phyloP scores from a whole-genome alignment of 1,139 yeast species.

The Eremothecium sinecaudum region DNA sequence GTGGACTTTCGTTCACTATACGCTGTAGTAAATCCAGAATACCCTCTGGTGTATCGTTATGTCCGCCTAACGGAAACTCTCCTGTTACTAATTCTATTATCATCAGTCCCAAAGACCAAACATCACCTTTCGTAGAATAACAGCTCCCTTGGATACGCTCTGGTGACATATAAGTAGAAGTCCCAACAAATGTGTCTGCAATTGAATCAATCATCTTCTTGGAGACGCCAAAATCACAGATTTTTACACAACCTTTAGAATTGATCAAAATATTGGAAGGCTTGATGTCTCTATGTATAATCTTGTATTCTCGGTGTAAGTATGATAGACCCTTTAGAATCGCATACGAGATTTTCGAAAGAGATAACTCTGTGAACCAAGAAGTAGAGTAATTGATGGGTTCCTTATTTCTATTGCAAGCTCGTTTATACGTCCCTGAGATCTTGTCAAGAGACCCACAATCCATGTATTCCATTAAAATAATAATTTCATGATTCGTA shows the following conservation, averaged over 20 bases:
- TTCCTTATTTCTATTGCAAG: constrained; percentile 12
- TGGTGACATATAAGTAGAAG: constrained; percentile 96
- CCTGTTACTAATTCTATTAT: constrained; percentile 84
- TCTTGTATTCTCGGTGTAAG: constrained; percentile 69
- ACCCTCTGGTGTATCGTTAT: constrained; percentile 65
- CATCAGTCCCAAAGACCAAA: constrained; percentile 93
- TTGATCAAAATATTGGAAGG: constrained; percentile 82
- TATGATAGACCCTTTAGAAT: constrained; percentile 77
- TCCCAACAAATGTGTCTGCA: constrained; percentile 96
- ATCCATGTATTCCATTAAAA: constrained; percentile 94
- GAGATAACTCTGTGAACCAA: constrained; percentile 56
- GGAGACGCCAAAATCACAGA: constrained; percentile 91
- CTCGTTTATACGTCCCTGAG: constrained; percentile 34
- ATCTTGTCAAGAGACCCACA: constrained; percentile 87
- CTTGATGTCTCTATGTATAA: constrained; percentile 87
- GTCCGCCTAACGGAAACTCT: constrained; percentile 48
- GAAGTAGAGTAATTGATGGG: constrained; percentile 23
- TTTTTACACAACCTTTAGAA: constrained; percentile 68
- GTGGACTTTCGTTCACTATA: constrained; percentile 89
- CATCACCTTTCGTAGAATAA: constrained; percentile 87
- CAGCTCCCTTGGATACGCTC: constrained; percentile 92
- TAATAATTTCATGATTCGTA: constrained; percentile 37
- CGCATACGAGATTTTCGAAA: constrained; percentile 66
- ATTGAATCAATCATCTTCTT: constrained; percentile 84
- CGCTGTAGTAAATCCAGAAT: constrained; percentile 82